These are phyloP conservation scores for Alisma plantagoaquatica DNA, from an alignment of 106 monocot genomes.

Conservation along the genomic window DNA sequence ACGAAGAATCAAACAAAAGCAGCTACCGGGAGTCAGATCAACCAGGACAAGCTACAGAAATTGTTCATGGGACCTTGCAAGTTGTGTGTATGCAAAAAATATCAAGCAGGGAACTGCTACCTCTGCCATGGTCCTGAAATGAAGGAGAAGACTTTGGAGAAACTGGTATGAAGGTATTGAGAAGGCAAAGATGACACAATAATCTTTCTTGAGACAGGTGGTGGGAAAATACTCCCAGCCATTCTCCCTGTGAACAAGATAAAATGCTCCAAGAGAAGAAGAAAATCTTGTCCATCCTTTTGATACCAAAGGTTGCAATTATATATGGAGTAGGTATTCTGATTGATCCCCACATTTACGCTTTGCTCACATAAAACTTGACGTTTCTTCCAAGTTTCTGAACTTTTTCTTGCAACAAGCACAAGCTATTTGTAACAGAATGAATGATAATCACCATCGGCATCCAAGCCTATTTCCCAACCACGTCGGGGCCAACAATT, in stretches of 20 bases:
- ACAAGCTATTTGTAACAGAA: constrained; percentile 82
- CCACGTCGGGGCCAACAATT: constrained; percentile 86
- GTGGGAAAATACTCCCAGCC: constrained; percentile 89
- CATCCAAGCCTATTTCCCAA: no score
- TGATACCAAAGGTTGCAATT: constrained; percentile 95
- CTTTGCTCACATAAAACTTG: no score
- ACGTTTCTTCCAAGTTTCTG: no score
- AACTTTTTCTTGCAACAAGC: constrained; percentile 60
- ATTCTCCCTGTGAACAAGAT: constrained; percentile 65
- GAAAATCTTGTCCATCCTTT: constrained; percentile 84
- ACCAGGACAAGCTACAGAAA: constrained; percentile 47
- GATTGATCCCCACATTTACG: no score
- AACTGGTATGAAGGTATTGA: constrained; percentile 78
- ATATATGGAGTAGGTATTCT: constrained; percentile 98
- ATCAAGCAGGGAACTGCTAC: constrained; percentile 19
- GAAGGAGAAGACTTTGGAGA: constrained; percentile 48
- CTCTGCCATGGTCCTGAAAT: constrained; percentile 12
- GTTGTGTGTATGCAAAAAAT: constrained; percentile 31
- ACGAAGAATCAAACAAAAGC: constrained; percentile 38
- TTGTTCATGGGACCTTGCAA: constrained; percentile 64
- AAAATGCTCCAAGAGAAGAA: constrained; percentile 56
- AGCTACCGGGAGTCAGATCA: constrained; percentile 84
- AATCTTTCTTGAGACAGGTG: constrained; percentile 90
- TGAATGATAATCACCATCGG: no score
- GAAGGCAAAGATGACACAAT: constrained; percentile 92